Conservation (phyloP, 2,329 filamentous ascomycete species). For the Apiospora arundinis region DNA sequence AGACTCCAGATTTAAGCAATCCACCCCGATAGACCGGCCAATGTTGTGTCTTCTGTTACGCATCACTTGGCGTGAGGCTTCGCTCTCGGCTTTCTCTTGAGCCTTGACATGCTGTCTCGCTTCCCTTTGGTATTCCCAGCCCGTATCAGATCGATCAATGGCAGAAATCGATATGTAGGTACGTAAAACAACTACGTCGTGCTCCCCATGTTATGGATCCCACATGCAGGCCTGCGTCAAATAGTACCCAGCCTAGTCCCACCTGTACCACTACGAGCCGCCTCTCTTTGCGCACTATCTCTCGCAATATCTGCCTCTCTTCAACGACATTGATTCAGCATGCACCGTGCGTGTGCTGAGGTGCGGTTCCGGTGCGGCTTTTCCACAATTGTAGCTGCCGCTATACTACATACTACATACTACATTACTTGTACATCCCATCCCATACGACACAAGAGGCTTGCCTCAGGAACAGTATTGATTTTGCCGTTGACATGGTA, state of each 20-base stretch:
- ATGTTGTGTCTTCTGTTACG: not conserved
- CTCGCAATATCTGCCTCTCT: slow-evolving; percentile 11
- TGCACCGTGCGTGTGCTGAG: not conserved
- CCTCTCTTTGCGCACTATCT: slow-evolving; percentile 1
- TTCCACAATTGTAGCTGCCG: not conserved
- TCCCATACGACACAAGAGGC: too few relatives aligned
- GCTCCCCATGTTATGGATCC: not conserved
- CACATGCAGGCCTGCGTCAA: slow-evolving; percentile 9
- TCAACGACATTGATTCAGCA: not conserved
- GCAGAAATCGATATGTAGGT: not conserved
- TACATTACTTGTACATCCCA: not conserved
- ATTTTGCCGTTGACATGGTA: not conserved
- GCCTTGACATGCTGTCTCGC: not conserved
- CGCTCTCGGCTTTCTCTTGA: not conserved
- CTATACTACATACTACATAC: not conserved
- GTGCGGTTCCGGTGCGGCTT: not conserved
- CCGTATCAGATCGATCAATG: not conserved
- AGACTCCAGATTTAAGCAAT: too few relatives aligned
- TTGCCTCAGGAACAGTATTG: not conserved
- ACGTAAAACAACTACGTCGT: not conserved
- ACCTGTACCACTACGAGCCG: slow-evolving; percentile 16
- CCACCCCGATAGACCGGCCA: not conserved
- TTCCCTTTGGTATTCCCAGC: not conserved
- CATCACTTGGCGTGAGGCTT: not conserved
- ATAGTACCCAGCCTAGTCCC: slow-evolving; percentile 11